A percentile compares a stretch with the other conserved stretches of the same genome.
Evolutionary conservation across 169 alveolate genomes (phyloP).

Genomic region (Cytauxzoon felis): DNA sequence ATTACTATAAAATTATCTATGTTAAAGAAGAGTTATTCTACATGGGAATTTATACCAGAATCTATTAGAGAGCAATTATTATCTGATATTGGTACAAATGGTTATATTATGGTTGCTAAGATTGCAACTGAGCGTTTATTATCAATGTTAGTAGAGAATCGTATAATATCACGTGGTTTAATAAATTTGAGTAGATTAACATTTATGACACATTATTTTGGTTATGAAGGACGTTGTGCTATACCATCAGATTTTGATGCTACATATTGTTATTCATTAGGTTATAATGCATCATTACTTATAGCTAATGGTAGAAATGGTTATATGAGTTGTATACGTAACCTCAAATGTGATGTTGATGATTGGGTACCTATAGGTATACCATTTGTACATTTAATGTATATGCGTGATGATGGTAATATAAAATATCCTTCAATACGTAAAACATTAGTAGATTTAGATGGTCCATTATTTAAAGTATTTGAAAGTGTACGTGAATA

Average conservation of each 20-base stretch:
- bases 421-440: slow-evolving; percentile 80
- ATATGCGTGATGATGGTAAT: slow-evolving; percentile 63
- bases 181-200: slow-evolving; percentile 65
- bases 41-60: slow-evolving; percentile 87
- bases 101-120: slow-evolving; percentile 97
- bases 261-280: slow-evolving; percentile 96
- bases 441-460: slow-evolving; percentile 90
- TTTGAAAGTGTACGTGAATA: slow-evolving; percentile 85
- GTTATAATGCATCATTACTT: slow-evolving; percentile 90
- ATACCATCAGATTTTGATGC: slow-evolving; percentile 95
- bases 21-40: slow-evolving; percentile 63
- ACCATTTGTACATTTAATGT: slow-evolving; percentile 80
- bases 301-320: slow-evolving; percentile 88
- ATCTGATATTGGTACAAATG: slow-evolving; percentile 98
- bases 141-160: slow-evolving; percentile 84
- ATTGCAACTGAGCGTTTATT: slow-evolving; percentile 96
- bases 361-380: slow-evolving; percentile 89
- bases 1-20: slow-evolving; percentile 43
- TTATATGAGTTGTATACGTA: slow-evolving; percentile 87
- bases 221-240: slow-evolving; percentile 99
- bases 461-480: slow-evolving; percentile 86
- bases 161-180: slow-evolving; percentile 51
- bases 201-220: slow-evolving; percentile 89
- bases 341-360: slow-evolving; percentile 77
- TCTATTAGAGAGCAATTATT: slow-evolving; percentile 90